A percentile compares a stretch with the other conserved stretches of the same genome.
phyloP scores from a whole-genome alignment of 495 filamentous ascomycete species.

The Aspergillus baeticus region DNA sequence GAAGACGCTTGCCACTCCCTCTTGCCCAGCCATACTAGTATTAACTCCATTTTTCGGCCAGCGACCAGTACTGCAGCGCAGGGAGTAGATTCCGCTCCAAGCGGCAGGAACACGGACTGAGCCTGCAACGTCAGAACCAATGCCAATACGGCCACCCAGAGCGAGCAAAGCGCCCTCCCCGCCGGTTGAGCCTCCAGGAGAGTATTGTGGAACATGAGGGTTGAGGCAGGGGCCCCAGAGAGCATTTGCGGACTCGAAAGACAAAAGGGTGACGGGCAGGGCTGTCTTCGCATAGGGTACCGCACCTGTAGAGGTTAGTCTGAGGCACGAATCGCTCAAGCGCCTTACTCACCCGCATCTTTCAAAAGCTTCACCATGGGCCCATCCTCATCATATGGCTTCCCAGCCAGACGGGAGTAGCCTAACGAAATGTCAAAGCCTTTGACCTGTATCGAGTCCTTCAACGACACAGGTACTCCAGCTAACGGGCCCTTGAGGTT shows the following conservation, averaged over 20 bases:
- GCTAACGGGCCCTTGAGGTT: conserved; percentile 83
- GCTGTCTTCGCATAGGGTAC: conserved; percentile 96
- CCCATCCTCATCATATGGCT: conserved; percentile 66
- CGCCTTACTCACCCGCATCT: conserved; percentile 62
- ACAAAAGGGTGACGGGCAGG: conserved; percentile 85
- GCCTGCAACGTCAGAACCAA: conserved; percentile 93
- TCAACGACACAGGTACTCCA: conserved; percentile 85
- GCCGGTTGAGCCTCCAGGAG: conserved; percentile 88
- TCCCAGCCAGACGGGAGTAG: conserved; percentile 70
- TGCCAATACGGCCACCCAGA: conserved; percentile 83
- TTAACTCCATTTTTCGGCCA: conserved; percentile 86
- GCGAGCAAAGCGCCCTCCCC: conserved; percentile 87
- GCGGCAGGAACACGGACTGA: conserved; percentile 88
- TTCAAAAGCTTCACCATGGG: conserved; percentile 75
- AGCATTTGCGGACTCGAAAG: conserved; percentile 90
- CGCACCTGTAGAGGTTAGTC: conserved; percentile 53
- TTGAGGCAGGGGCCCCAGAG: conserved; percentile 83
- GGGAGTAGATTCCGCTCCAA: conserved; percentile 84
- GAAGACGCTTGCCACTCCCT: conserved; percentile 86
- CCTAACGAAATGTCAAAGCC: conserved; percentile 88
- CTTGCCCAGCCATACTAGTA: conserved; percentile 93
- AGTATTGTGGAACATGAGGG: conserved; percentile 79
- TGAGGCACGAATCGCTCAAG: background rate
- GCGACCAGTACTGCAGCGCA: conserved; percentile 91
- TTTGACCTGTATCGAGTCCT: conserved; percentile 81